These are phyloP conservation scores for Aspergillus japonicus DNA, from an alignment of 2,329 filamentous ascomycete genomes.

Conservation along the genomic window DNA sequence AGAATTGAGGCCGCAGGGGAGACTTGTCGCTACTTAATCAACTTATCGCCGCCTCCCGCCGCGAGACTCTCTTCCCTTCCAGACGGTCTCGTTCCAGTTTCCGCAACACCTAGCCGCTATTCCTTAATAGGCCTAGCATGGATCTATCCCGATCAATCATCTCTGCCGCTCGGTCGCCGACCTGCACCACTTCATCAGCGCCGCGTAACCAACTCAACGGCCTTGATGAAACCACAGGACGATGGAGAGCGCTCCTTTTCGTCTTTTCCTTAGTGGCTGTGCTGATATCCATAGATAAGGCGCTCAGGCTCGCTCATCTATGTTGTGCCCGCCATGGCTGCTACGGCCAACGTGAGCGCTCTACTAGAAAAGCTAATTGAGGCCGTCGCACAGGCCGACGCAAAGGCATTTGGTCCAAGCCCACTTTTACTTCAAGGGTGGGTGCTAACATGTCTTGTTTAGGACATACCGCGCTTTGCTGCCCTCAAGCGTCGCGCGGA, in stretches of 20 bases:
- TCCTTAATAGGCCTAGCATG: constrained; percentile 27
- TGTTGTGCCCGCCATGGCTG: constrained; percentile 58
- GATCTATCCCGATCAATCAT: neutral
- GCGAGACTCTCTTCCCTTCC: neutral
- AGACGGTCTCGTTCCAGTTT: too few species aligned
- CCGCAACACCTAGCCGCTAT: constrained; percentile 18
- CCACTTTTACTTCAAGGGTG: neutral
- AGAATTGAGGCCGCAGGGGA: constrained; percentile 2
- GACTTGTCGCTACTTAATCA: constrained; percentile 2
- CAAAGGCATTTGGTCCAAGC: constrained; percentile 46
- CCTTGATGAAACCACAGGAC: neutral
- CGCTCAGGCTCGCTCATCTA: neutral
- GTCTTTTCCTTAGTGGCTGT: neutral
- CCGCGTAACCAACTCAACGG: constrained; percentile 14
- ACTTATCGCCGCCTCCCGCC: constrained; percentile 2
- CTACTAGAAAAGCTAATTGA: constrained; percentile 71
- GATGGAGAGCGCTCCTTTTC: neutral
- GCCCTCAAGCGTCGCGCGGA: constrained; percentile 33
- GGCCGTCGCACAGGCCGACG: constrained; percentile 53
- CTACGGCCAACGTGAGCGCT: constrained; percentile 62
- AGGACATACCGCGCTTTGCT: constrained; percentile 33
- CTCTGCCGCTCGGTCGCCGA: neutral
- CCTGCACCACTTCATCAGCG: constrained; percentile 16
- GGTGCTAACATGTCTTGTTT: constrained; percentile 14
- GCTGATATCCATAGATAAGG: neutral